phyloP scores from a whole-genome alignment of 345 rosid genomes.

The Sapria himalayana region DNA sequence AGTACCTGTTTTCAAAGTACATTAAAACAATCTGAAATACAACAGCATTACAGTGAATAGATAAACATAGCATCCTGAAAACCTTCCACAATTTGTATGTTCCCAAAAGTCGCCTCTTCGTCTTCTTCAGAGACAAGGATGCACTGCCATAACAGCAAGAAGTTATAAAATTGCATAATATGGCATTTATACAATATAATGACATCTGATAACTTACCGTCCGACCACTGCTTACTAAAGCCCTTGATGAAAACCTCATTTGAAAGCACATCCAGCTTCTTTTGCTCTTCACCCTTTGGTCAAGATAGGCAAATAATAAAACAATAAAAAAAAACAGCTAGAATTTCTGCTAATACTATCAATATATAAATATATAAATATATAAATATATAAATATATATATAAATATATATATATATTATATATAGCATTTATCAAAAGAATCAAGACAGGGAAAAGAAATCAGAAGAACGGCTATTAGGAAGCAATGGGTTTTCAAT shows the following conservation, averaged over 20 bases:
- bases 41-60: neutral
- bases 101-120: constrained; percentile 80
- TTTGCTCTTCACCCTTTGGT: constrained; percentile 87
- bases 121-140: constrained; percentile 96
- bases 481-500: too few species aligned
- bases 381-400: neutral
- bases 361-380: too few species aligned
- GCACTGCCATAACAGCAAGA: constrained; percentile 26
- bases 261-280: constrained; percentile 90
- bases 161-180: constrained; percentile 5
- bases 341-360: neutral
- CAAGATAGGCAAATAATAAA: constrained; percentile 5
- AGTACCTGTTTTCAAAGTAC: constrained; percentile 70
- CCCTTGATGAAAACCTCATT: constrained; percentile 87
- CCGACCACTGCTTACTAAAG: constrained; percentile 87
- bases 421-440: neutral
- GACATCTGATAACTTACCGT: constrained; percentile 32
- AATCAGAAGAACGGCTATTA: too few species aligned
- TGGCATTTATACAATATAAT: neutral
- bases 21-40: too few species aligned
- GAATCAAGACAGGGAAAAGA: too few species aligned
- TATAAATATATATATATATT: too few species aligned
- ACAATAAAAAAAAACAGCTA: neutral
- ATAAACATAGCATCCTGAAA: constrained; percentile 6
- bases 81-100: constrained; percentile 64